Conservation (phyloP, 78 protist species). For the Guillardia theta region DNA sequence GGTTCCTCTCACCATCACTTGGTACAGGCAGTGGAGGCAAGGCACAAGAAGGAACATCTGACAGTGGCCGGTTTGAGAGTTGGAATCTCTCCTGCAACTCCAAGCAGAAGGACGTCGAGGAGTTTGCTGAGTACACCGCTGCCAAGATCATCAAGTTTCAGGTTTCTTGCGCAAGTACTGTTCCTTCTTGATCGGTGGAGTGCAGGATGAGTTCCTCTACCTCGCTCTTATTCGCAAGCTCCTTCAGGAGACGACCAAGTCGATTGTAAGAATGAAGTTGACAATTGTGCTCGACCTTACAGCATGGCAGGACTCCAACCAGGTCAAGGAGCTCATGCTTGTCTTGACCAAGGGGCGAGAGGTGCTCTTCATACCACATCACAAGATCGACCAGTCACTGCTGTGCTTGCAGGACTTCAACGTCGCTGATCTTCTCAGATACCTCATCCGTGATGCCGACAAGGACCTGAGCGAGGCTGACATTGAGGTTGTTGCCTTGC, state of each 20-base stretch:
- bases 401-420: background rate
- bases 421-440: background rate
- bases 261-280: no score
- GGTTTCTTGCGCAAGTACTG: no score
- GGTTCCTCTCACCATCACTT: background rate
- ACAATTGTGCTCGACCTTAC: no score
- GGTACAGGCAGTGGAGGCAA: background rate
- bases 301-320: background rate
- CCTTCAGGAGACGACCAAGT: background rate
- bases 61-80: background rate
- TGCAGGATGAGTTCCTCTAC: conserved; percentile 17
- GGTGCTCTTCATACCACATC: background rate
- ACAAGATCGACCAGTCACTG: no score
- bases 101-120: conserved; percentile 2
- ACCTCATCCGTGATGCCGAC: background rate
- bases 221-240: background rate
- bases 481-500: no score
- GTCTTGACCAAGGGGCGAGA: background rate
- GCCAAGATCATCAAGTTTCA: background rate
- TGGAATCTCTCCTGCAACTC: background rate
- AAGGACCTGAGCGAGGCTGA: no score
- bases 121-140: background rate
- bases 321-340: background rate
- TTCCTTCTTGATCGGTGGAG: no score
- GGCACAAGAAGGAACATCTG: background rate